A percentile compares a stretch with the other conserved stretches of the same genome.
These are phyloP conservation scores for Podospora didyma DNA, from an alignment of 495 filamentous ascomycete species.

Conservation along the genomic window DNA sequence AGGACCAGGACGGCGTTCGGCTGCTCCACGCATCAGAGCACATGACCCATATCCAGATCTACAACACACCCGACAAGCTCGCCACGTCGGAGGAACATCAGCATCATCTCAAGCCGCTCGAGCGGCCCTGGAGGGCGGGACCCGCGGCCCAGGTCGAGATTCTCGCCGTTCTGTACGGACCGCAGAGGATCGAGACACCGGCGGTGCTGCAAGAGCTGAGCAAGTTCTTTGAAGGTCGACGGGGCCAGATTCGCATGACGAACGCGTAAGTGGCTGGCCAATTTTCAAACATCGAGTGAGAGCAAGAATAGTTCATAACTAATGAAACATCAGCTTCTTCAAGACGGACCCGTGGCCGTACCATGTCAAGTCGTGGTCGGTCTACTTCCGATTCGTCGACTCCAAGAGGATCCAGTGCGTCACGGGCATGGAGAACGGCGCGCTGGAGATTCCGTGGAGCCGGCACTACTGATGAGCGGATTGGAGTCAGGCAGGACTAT, in stretches of 20 bases:
- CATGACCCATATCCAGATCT: background rate
- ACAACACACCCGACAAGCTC: background rate
- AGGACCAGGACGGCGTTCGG: slow-evolving; percentile 5
- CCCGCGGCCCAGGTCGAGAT: slow-evolving; percentile 16
- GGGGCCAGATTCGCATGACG: slow-evolving; percentile 24
- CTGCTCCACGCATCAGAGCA: slow-evolving; percentile 10
- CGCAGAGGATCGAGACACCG: slow-evolving; percentile 16
- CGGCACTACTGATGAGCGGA: slow-evolving; percentile 1
- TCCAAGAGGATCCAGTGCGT: slow-evolving; percentile 20
- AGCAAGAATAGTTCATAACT: too few relatives aligned
- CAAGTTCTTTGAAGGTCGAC: slow-evolving; percentile 18
- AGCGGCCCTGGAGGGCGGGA: slow-evolving; percentile 9
- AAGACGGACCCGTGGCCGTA: slow-evolving; percentile 20
- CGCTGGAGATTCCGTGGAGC: slow-evolving; percentile 25
- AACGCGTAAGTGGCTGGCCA: slow-evolving; percentile 9
- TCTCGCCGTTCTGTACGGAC: slow-evolving; percentile 21
- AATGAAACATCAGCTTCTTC: too few relatives aligned
- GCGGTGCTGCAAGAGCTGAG: slow-evolving; percentile 19
- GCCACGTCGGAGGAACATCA: background rate
- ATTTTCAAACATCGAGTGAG: too few relatives aligned
- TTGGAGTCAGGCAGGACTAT: too few relatives aligned
- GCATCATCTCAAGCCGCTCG: background rate
- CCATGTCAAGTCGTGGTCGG: slow-evolving; percentile 22
- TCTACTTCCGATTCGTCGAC: slow-evolving; percentile 23
- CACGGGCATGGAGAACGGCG: slow-evolving; percentile 26